Base-by-base conservation (phyloP, 208 protist species). In the Naegleria lovaniensis region DNA sequence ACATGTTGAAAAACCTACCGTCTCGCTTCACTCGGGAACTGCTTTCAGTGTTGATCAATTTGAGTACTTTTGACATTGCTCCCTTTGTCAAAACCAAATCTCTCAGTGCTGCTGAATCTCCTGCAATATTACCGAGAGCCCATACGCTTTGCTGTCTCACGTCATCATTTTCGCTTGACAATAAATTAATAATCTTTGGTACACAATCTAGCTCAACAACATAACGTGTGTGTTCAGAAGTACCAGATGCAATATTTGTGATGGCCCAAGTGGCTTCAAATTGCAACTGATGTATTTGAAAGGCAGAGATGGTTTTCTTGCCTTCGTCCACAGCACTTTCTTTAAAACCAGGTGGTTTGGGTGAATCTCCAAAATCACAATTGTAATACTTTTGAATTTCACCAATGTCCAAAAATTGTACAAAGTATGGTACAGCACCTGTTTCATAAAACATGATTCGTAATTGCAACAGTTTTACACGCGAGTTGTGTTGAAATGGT, bases 241-340 rank as follows among this genome's bases (percentile, higher is more conserved):
- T 98, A 59, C 98, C 98, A 11, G 98, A 99, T 15, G 98, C 97
- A 85, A 99, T 98, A 95, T 99, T 99, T 19, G 98, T 99, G 40
- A 99, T 94, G 0, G 98, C 97, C 99, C 99, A 99, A 4, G 98
- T 97, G 22, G 98, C 95, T 95, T 99, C 98, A 93, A 99, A 99
- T 95, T 99, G 98, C 94, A 92, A 25, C 97, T 93, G 51, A 92
- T 90, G 33, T 91, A 93, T 83, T 95, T 91, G 39, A 99, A 94
- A 89, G 99, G 96, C n/a, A 96, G 67, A 7, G 99, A 79, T 36
- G 0, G 67, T 36, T 79, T 36, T 36, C 67, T 79, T 36, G 29
- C 6, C 7, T 79, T 7, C 25, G 36, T 36, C 16, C 0, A 36
- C 0, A 36, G 16, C 19, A 7, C 29, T 9, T 36, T 36, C 67